phyloP scores from a whole-genome alignment of 768 basidiomycete genomes.

The Boletus sensibilis region DNA sequence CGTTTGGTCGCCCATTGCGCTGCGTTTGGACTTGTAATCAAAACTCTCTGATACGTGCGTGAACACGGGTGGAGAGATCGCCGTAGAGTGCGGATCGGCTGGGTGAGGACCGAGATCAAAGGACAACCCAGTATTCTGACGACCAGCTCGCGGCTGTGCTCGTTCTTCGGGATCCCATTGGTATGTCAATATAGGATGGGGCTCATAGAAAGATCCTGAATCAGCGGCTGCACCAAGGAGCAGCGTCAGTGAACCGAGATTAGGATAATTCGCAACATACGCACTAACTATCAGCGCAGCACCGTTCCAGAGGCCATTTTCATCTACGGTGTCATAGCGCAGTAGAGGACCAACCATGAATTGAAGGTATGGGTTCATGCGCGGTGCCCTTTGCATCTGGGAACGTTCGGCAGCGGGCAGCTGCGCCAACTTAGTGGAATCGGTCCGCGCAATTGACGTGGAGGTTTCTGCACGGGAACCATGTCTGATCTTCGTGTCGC shows the following conservation, averaged over 20 bases:
- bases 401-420: constrained; percentile 67
- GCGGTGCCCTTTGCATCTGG: constrained; percentile 50
- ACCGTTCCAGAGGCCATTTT: constrained; percentile 80
- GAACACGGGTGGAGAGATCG: constrained; percentile 30
- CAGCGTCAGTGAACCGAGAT: neutral
- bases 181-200: constrained; percentile 65
- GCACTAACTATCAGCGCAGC: constrained; percentile 85
- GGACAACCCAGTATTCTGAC: constrained; percentile 28
- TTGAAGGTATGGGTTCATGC: constrained; percentile 81
- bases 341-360: constrained; percentile 92
- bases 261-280: constrained; percentile 32
- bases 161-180: constrained; percentile 66
- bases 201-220: constrained; percentile 74
- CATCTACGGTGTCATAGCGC: constrained; percentile 85
- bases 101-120: constrained; percentile 72
- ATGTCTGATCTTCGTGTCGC: constrained; percentile 31
- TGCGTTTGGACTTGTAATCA: constrained; percentile 20
- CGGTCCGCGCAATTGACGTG: constrained; percentile 3
- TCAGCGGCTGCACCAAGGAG: constrained; percentile 56
- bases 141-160: constrained; percentile 10
- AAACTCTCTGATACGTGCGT: constrained; percentile 1
- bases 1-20: constrained; percentile 31
- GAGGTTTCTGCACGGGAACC: constrained; percentile 15
- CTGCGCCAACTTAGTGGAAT: constrained; percentile 42
- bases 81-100: constrained; percentile 63